Evolutionary conservation across 495 filamentous ascomycete genomes (phyloP).

Genomic region (Patellaria atrata): DNA sequence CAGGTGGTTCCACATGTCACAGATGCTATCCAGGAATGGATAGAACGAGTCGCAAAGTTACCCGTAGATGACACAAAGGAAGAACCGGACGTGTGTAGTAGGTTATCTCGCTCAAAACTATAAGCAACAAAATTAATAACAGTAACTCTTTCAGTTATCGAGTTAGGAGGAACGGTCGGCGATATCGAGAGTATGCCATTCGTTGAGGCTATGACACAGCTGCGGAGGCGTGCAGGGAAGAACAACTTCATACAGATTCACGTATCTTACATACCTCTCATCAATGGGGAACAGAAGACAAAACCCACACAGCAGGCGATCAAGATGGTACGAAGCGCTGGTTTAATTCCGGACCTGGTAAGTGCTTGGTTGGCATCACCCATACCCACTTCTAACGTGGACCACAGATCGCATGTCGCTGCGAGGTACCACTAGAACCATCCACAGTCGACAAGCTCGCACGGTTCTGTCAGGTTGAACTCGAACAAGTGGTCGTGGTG

Average conservation of each 20-base stretch:
- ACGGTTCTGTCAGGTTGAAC: slow-evolving; percentile 66
- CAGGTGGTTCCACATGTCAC: slow-evolving; percentile 90
- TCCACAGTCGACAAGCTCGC: slow-evolving; percentile 80
- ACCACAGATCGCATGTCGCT: slow-evolving; percentile 75
- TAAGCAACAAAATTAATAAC: no score
- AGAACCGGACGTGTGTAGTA: slow-evolving; percentile 86
- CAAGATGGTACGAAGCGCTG: slow-evolving; percentile 61
- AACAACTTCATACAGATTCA: slow-evolving; percentile 77
- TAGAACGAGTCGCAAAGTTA: slow-evolving; percentile 69
- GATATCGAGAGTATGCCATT: slow-evolving; percentile 90
- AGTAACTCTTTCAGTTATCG: no score
- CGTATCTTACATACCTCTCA: slow-evolving; percentile 64
- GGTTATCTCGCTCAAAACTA: no score
- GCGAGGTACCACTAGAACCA: slow-evolving; percentile 53
- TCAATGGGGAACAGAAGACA: slow-evolving; percentile 77
- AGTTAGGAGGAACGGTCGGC: slow-evolving; percentile 66
- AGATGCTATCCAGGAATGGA: slow-evolving; percentile 84
- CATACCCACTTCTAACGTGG: slow-evolving; percentile 9
- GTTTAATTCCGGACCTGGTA: slow-evolving; percentile 72
- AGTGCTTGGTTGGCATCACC: slow-evolving; percentile 7
- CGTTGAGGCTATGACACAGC: slow-evolving; percentile 70
- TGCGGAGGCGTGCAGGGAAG: slow-evolving; percentile 55
- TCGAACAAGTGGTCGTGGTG: slow-evolving; percentile 69
- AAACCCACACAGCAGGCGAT: slow-evolving; percentile 92
- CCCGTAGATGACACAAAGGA: slow-evolving; percentile 74